Base-by-base conservation (phyloP, 208 protist species). In the Acanthamoeba rhysodes region DNA sequence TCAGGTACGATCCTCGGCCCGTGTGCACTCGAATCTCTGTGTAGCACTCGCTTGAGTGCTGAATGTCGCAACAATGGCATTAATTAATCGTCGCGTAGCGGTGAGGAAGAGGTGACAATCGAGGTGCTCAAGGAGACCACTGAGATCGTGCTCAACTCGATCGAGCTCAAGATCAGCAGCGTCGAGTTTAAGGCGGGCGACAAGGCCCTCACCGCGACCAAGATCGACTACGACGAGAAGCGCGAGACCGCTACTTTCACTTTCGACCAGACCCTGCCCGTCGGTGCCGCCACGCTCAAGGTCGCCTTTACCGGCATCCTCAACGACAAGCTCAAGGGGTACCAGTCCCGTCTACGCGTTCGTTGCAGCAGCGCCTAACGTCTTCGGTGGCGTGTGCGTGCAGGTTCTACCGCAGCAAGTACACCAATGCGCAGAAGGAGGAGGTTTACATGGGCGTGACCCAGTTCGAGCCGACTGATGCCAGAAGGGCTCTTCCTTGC, bases 321-420 rank as follows among this genome's bases (percentile, higher is more conserved):
- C 9, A 99, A 98, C 95, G 98, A 99, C 72, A 98, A 98, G 48
- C 95, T 99, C 87, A 95, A 96, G 48, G 98, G 98, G 92, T 95
- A 53, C n/a, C 62, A 41, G 5, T 32, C 48, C 68, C 57, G 24
- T n/a, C 59, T 53, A 53, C 48, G 48, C 48, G 48, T 53, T 16
- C 48, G 48, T 18, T 53, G 14, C 48, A 53, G 48, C 12, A 53
- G 14, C 14, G 14, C 48, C 48, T 53, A 18, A 53, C 48, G 14
- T 18, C 48, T 18, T 53, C 1, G 14, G 18, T 53, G 48, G 48
- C 14, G 48, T 14, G 48, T 3, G 48, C 48, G 18, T 34, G 24
- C 94, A 96, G 96, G 34, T 99, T 99, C 96, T 99, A 99, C 97
- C 97, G 98, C 53, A 98, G 97, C 93, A 97, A 98, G 95, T 99